A percentile compares a stretch with the other conserved stretches of the same genome.
phyloP scores from a whole-genome alignment of 495 filamentous ascomycete species.

The Pseudotulostoma volvatum region DNA sequence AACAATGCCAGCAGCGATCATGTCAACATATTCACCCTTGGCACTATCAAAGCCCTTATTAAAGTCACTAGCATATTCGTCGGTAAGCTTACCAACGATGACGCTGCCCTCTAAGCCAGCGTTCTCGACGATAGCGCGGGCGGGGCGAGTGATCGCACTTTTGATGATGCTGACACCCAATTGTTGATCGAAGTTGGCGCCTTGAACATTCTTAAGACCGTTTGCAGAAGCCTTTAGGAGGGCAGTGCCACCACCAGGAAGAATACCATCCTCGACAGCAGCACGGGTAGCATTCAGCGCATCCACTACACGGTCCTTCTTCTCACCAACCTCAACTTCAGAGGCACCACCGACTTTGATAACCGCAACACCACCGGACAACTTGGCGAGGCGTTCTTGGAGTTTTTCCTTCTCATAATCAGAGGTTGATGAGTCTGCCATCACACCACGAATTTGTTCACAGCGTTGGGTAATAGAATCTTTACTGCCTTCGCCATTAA shows the following conservation, averaged over 20 bases:
- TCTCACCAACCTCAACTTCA: conserved; percentile 97
- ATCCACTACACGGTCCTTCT: conserved; percentile 99
- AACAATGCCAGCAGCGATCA: conserved; percentile 92
- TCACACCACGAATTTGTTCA: conserved; percentile 97
- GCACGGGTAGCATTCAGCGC: conserved; percentile 96
- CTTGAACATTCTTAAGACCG: conserved; percentile 63
- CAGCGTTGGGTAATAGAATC: conserved; percentile 86
- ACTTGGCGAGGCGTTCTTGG: conserved; percentile 97
- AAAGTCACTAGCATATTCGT: conserved; percentile 84
- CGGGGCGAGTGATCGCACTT: conserved; percentile 89
- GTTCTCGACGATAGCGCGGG: conserved; percentile 92
- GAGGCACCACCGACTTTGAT: conserved; percentile 97
- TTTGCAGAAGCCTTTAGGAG: conserved; percentile 93
- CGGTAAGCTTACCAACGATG: conserved; percentile 92
- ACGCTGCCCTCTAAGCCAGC: conserved; percentile 92
- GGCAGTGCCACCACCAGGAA: conserved; percentile 94
- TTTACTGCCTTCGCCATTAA: conserved; percentile 95
- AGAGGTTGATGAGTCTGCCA: conserved; percentile 79
- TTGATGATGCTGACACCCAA: conserved; percentile 95
- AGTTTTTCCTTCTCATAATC: conserved; percentile 99
- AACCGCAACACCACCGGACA: conserved; percentile 96
- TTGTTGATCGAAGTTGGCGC: conserved; percentile 95
- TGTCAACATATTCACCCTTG: conserved; percentile 96
- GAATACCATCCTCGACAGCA: conserved; percentile 96
- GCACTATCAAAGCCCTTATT: conserved; percentile 94